Evolutionary conservation across 352 stramenopile species (phyloP), one percentile per base, ranked within the genome.

Genomic region (Hyphochytrium catenoides): DNA sequence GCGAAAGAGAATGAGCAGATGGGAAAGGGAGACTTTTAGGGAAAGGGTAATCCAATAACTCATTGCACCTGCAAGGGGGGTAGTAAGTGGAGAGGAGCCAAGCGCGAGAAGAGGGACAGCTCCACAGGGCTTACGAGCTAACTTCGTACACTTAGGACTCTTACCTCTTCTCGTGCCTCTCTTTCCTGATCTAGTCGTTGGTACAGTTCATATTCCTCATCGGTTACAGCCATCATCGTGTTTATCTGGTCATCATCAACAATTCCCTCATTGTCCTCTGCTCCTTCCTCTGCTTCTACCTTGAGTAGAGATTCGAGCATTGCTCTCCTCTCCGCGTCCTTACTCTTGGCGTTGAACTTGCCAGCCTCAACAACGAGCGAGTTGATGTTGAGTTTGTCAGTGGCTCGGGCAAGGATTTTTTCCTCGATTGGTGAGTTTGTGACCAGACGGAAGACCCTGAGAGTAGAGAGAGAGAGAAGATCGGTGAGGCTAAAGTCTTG

Each of bases 301-400:
- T 77, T 77, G 37, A 84, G 79, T 12, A 84, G 46, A 48, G 62
- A 81, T 40, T 84, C 70, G 2, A 84, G 50, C 56, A 84, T 59
- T 2, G 70, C 70, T 16, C 70, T 67, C 8, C 70, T 67, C 23
- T 84, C 70, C 1, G 66, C 64, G 45, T 84, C 70, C 36, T 84
- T 84, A 5, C 65, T 81, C 1, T 60, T 54, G 40, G 79, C 79
- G 49, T 84, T 79, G 25, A 84, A 84, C 41, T 84, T 84, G 8
- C 70, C 70, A 2, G 70, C 70, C 45, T 85, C 68, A 15, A 86
- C 69, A 9, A 86, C 69, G 27, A 83, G 56, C 34, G 83, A 82
- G 54, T 86, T 83, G 66, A 86, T 82, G 49, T 81, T 83, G 63
- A 86, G 76, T 53, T 86, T 86, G 51, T 84, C 64, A 0, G 71